Evolutionary conservation across 139 green algal species (phyloP), one percentile per base, ranked within the genome.

Genomic region (Helicosporidium sp.): DNA sequence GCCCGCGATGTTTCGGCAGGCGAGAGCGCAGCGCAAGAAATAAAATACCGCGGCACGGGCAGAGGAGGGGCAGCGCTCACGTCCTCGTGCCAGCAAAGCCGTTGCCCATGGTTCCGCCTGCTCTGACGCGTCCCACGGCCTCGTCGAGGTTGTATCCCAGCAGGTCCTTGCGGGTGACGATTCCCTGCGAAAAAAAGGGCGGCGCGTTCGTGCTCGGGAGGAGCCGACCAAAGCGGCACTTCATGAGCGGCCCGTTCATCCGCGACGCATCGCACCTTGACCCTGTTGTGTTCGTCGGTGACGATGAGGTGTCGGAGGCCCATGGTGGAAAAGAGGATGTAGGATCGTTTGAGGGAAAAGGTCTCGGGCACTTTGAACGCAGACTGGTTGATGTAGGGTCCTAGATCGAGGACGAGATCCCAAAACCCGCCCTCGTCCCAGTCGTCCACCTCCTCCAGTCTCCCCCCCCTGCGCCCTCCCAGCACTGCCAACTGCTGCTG

Each of bases 111-210:
- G n/a, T n/a, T n/a, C n/a, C n/a, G n/a, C n/a, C 15, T 39, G 41
- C 41, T 42, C 18, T 39, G n/a, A n/a, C 55, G 16, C 29, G 24
- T n/a, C 20, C 48, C 13, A 69, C 53, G 1, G 72, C 72, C 17
- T 80, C 66, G 37, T 76, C 73, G n/a, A 82, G 52, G 22, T 42
- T 51, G 58, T 74, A 87, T 1, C 75, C 78, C 52, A 89, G 48
- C 54, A 91, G 65, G 58, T 92, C 78, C 55, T 91, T 82, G 20
- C 75, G 60, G 5, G 78, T 83, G 18, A 88, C 65, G 26, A 88
- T 88, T 40, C 77, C 78, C 36, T 62, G 46, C 33, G 24, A 29
- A 25, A 16, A 5, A n/a, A 37, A 37, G 31, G 31, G 8, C 7
- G 31, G 31, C 8, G 31, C n/a, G n/a, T n/a, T n/a, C n/a, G n/a